Percentiles rank a stretch among this genome's conserved stretches.
Conservation (phyloP, 192 early-diverging fungal species). For the Entophlyctis helioformis region DNA sequence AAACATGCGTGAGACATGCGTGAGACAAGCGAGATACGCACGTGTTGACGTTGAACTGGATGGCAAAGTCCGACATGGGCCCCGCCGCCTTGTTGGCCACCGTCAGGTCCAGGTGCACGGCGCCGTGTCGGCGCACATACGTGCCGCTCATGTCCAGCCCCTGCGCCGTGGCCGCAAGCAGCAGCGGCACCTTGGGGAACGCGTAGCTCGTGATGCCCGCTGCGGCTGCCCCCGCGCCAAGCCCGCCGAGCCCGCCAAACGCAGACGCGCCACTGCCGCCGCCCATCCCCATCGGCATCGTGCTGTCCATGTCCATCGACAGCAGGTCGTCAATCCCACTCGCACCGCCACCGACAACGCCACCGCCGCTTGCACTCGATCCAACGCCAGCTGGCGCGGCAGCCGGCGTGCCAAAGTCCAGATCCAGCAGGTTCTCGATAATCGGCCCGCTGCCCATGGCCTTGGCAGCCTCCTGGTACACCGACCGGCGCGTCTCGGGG, state of each 20-base stretch:
- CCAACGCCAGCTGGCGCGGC: constrained; percentile 2
- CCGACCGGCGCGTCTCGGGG: constrained; percentile 10
- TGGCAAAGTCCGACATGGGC: constrained; percentile 40
- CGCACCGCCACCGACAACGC: too few species aligned
- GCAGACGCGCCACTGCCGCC: not conserved
- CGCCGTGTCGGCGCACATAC: constrained; percentile 1
- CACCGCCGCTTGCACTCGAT: too few species aligned
- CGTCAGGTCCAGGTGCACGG: constrained; percentile 19
- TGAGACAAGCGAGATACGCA: not conserved
- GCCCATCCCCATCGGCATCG: too few species aligned
- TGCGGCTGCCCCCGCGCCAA: not conserved
- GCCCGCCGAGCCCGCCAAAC: constrained; percentile 2
- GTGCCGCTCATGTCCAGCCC: constrained; percentile 22
- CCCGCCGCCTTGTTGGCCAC: constrained; percentile 20
- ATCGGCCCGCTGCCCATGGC: constrained; percentile 32
- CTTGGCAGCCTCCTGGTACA: constrained; percentile 19
- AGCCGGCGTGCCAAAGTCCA: constrained; percentile 54
- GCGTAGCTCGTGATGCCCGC: constrained; percentile 2
- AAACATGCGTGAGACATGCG: not conserved
- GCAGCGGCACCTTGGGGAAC: constrained; percentile 12
- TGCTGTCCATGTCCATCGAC: too few species aligned
- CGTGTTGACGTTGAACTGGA: constrained; percentile 46
- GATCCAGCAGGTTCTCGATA: constrained; percentile 61
- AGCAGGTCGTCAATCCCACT: constrained; percentile 32
- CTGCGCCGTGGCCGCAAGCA: constrained; percentile 12